Base-by-base conservation (phyloP, 2,329 filamentous ascomycete species). In the Bipolaris oryzae region DNA sequence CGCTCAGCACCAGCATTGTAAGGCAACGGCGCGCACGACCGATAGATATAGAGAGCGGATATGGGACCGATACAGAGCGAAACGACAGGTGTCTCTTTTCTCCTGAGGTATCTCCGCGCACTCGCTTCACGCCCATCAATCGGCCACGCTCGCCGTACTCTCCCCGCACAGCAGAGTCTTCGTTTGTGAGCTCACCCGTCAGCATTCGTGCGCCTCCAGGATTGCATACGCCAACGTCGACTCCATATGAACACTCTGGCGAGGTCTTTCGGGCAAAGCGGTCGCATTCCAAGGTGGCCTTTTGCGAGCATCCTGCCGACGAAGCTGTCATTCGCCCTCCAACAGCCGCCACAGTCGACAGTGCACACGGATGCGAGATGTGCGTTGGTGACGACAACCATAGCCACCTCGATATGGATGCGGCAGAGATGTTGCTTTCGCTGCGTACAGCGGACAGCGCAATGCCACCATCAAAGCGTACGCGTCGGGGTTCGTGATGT, bases 121-220 rank as follows among this genome's bases (percentile, higher is more conserved):
- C 67, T 47, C 73, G 70, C 20, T 63, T 58, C 63, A 37, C 82
- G 76, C 71, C 80, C 74, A 1, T 75, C 78, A 82, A 82, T 20
- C 55, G 58, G 7, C 68, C 66, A 1, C 53, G 49, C 13, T 55
- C 56, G 15, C 64, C 65, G n/a, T 53, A 37, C 16, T 62, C 66
- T 20, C 58, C 53, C 20, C 49, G 49, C 18, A 46, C 54, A 33
- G 41, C 59, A n/a, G 53, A 50, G 21, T 56, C 63, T 47, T 57
- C 60, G 10, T 41, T 52, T 13, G 49, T 55, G 28, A 50, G 58
- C 39, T 65, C 66, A 5, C 63, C 66, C 7, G 42, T 48, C 20
- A 31, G 46, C 47, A 20, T 37, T 2, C 43, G 48, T 7, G 55
- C 56, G 10, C 51, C 44, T 25, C 55, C 50, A 18, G 48, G 28